Evolutionary conservation across 371 early-diverging fungal genomes (phyloP).

Genomic region (Mucor indicus): DNA sequence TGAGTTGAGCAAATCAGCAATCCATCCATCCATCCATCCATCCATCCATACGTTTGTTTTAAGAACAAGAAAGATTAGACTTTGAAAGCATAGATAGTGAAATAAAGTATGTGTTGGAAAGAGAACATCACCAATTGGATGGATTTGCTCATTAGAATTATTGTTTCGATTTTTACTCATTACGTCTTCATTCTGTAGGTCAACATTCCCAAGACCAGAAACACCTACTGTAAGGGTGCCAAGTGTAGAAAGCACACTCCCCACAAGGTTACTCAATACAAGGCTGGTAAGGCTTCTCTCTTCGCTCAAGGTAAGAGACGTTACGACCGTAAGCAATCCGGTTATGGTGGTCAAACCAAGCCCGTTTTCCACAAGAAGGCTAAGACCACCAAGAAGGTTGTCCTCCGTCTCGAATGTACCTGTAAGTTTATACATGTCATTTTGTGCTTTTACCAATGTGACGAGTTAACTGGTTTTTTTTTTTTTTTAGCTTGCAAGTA

Average conservation of each 20-base stretch:
- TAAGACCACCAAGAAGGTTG: constrained; percentile 99
- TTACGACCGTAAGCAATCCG: constrained; percentile 78
- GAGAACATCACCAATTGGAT: too few species aligned
- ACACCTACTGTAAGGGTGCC: constrained; percentile 96
- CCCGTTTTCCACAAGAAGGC: constrained; percentile 96
- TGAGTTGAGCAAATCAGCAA: too few species aligned
- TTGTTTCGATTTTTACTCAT: too few species aligned
- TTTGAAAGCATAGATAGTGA: too few species aligned
- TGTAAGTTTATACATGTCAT: too few species aligned
- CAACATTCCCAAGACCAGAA: constrained; percentile 97
- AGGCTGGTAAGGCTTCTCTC: constrained; percentile 98
- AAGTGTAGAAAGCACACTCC: constrained; percentile 97
- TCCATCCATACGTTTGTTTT: too few species aligned
- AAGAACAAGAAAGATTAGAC: too few species aligned
- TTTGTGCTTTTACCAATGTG: too few species aligned
- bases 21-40: too few species aligned
- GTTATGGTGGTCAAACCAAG: constrained; percentile 99
- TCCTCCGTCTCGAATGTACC: constrained; percentile 98
- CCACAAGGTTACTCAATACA: constrained; percentile 99
- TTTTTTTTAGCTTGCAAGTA: constrained; percentile 83
- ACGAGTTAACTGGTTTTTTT: neutral
- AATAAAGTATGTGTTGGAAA: too few species aligned
- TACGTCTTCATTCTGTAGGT: too few species aligned
- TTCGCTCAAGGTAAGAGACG: constrained; percentile 92
- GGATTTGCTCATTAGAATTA: too few species aligned